Evolutionary conservation across 202 grass and related monocot genomes (phyloP), one percentile per base, ranked within the genome.

Genomic region (Brachypodium distachyon): DNA sequence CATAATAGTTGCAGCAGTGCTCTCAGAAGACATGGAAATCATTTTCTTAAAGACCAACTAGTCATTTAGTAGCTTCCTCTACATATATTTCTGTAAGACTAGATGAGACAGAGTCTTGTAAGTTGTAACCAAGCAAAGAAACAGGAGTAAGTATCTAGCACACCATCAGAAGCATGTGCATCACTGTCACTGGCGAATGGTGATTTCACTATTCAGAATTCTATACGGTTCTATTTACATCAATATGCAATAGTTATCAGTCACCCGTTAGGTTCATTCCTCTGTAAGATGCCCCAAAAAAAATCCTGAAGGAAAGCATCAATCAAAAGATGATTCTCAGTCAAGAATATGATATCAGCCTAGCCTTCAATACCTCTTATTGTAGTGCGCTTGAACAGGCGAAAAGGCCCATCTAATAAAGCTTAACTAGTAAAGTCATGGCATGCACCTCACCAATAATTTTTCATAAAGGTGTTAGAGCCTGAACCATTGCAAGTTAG

Each of bases 11-110:
- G 17, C 33, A 54, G 13, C 14, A 72, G 11, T 1, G n/a, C 28
- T 83, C 67, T 46, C 14, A 49, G 17, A 48, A 56, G 26, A 67
- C n/a, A 73, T 73, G 12, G 79, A 77, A 55, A 73, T 47, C 47
- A 65, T 59, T 60, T 41, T 12, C 51, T 43, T 63, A 62, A 44
- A 69, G 11, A 44, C 12, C 9, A 64, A 41, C 0, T 33, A 7
- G 41, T 40, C 67, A 57, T 33, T 58, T 41, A 49, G 13, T 67
- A 73, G 22, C 32, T 53, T 36, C 42, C 16, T 63, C 36, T 16
- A 55, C 38, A 77, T 13, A 54, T 71, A 60, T 44, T 31, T 29
- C 43, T 34, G 33, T 41, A 51, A 77, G 46, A 70, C 64, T 61
- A 60, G 39, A 57, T 44, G 16, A 72, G 13, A 54, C 14, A 3